Base-by-base conservation (phyloP, 2,329 filamentous ascomycete genomes). In the Scedosporium minutisporum region DNA sequence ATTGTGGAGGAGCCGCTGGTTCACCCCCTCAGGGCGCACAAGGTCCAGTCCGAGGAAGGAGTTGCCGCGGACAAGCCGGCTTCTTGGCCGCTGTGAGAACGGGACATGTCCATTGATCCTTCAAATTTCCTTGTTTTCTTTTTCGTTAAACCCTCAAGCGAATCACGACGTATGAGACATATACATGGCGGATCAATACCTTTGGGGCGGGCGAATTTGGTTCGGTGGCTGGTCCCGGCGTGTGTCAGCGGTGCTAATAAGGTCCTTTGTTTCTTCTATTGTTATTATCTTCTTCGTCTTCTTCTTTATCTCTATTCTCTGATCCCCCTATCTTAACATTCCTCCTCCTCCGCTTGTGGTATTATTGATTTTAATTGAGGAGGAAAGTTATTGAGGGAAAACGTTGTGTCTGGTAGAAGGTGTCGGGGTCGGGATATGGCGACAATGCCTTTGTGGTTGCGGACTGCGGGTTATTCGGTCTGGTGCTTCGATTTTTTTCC, bases 21-120 rank as follows among this genome's bases (percentile, higher is more conserved):
- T 9, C 60, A 61, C 12, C 60, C 60, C 29, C 27, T 61, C 9
- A 55, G 60, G 25, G 60, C 60, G n/a, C 60, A 61, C 33, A 38
- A 18, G 10, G 42, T 61, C 29, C 18, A 23, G 57, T 7, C 18
- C 3, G 14, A 18, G 33, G 16, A 27, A n/a, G 60, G 9, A 25
- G 48, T n/a, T 21, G 21, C 48, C 2, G 60, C 12, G 12, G 46
- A 16, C n/a, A 23, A 61, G 46, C 48, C 7, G 25, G 60, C 46
- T 14, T 42, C 46, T 7, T 57, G 60, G 60, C 46, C 46, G 21
- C 60, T 61, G 27, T 55, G 21, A 55, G 29, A 53, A 1, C 21
- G 1, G 1, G n/a, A 53, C 4, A 12, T 2, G n/a, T 4, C 48
- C 48, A 27, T 10, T 27, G 6, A 21, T 53, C 21, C 21, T 27